These are phyloP conservation scores for Mortierella polycephala DNA, from an alignment of 371 early-diverging fungal genomes.

Conservation along the genomic window DNA sequence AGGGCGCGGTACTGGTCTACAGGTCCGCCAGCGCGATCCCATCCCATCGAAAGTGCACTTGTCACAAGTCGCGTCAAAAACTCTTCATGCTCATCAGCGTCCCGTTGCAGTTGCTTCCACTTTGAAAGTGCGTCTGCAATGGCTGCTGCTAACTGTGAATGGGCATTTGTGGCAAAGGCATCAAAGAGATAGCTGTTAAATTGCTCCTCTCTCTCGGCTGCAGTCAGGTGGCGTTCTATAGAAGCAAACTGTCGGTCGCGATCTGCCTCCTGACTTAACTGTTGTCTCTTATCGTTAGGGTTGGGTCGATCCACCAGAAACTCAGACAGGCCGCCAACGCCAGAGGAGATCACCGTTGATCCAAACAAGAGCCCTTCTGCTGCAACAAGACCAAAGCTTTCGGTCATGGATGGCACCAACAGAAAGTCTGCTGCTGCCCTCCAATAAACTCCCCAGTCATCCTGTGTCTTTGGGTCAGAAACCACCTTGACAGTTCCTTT, in stretches of 20 bases:
- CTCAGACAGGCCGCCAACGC: slow-evolving; percentile 66
- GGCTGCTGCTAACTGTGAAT: slow-evolving; percentile 53
- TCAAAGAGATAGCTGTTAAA: slow-evolving; percentile 71
- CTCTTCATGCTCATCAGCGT: slow-evolving; percentile 59
- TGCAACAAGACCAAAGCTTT: slow-evolving; percentile 71
- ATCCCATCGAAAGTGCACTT: slow-evolving; percentile 63
- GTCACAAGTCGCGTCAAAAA: slow-evolving; percentile 64
- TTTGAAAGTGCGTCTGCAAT: slow-evolving; percentile 60
- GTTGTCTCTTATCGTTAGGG: slow-evolving; percentile 22
- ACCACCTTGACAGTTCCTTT: slow-evolving; percentile 62
- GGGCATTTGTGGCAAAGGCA: slow-evolving; percentile 26
- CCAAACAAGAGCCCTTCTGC: slow-evolving; percentile 75
- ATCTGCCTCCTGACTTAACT: slow-evolving; percentile 18
- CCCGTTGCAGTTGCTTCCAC: slow-evolving; percentile 46
- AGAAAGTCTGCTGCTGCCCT: slow-evolving; percentile 73
- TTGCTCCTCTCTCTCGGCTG: slow-evolving; percentile 42
- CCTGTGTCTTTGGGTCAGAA: slow-evolving; percentile 57
- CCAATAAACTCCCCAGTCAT: slow-evolving; percentile 62
- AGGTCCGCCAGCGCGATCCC: slow-evolving; percentile 65
- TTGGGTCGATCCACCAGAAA: slow-evolving; percentile 66
- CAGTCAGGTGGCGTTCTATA: slow-evolving; percentile 39
- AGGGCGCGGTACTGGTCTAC: slow-evolving; percentile 61
- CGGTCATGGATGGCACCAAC: slow-evolving; percentile 68
- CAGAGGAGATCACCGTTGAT: slow-evolving; percentile 66
- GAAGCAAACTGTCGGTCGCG: slow-evolving; percentile 20